Evolutionary conservation across 164 flowering plant species (phyloP).

Genomic region (Malania oleifera): DNA sequence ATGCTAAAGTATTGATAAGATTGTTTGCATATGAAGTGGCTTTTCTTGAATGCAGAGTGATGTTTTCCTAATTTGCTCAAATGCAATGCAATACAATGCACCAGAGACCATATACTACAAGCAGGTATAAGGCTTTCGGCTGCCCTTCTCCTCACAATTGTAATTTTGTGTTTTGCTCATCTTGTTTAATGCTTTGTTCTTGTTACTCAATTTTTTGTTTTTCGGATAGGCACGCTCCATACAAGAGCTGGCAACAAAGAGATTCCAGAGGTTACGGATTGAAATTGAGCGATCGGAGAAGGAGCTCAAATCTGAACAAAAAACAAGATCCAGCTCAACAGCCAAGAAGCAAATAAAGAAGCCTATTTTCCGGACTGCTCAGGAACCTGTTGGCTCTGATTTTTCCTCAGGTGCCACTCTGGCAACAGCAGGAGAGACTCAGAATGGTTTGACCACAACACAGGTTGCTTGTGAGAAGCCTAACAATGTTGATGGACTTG

Average conservation of each 20-base stretch:
- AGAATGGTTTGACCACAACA: slow-evolving; percentile 24
- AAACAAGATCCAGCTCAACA: slow-evolving; percentile 27
- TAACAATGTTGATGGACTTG: slow-evolving; percentile 32
- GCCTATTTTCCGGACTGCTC: slow-evolving; percentile 31
- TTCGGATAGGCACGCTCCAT: slow-evolving; percentile 72
- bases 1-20: slow-evolving; percentile 4
- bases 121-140: slow-evolving; percentile 47
- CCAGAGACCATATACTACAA: slow-evolving; percentile 83
- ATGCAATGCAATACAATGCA: slow-evolving; percentile 96
- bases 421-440: slow-evolving; percentile 52
- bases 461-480: slow-evolving; percentile 43
- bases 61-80: slow-evolving; percentile 74
- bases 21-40: neutral
- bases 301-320: slow-evolving; percentile 56
- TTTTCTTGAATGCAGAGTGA: slow-evolving; percentile 68
- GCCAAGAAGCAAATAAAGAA: slow-evolving; percentile 52
- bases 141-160: neutral
- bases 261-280: slow-evolving; percentile 55
- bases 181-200: slow-evolving; percentile 1
- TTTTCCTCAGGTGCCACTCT: slow-evolving; percentile 83
- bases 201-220: slow-evolving; percentile 3
- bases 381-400: slow-evolving; percentile 78
- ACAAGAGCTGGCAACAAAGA: slow-evolving; percentile 80
- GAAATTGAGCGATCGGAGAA: slow-evolving; percentile 39
- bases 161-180: neutral